Percentiles rank a stretch among this genome's conserved stretches.
Evolutionary conservation across 2,329 filamentous ascomycete species (phyloP).

Genomic region (Xylaria sp.): DNA sequence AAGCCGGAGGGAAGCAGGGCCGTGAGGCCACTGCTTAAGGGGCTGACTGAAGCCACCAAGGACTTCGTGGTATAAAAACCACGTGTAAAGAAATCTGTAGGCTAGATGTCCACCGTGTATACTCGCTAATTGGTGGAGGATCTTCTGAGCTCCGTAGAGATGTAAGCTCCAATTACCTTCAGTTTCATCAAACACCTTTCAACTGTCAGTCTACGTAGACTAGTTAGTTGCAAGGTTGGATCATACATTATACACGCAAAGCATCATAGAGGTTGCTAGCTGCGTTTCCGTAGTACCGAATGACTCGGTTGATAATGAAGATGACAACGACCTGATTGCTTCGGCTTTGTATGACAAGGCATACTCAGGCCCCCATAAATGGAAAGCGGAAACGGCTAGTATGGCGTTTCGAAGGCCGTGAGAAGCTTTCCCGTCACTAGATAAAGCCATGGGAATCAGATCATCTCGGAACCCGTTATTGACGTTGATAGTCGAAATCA

Average conservation of each 20-base stretch:
- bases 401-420: conserved; percentile 56
- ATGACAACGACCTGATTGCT: conserved; percentile 54
- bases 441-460: conserved; percentile 58
- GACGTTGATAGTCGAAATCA: conserved; percentile 59
- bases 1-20: conserved; percentile 45
- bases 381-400: conserved; percentile 57
- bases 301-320: conserved; percentile 50
- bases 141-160: conserved; percentile 55
- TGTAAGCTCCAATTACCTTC: conserved; percentile 59
- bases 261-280: conserved; percentile 61
- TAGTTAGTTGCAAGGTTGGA: background rate
- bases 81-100: conserved; percentile 56
- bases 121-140: conserved; percentile 47
- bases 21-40: conserved; percentile 41
- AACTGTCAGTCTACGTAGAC: background rate
- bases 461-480: conserved; percentile 59
- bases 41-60: conserved; percentile 57
- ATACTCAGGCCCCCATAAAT: conserved; percentile 52
- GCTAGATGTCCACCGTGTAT: conserved; percentile 45
- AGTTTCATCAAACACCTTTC: conserved; percentile 59
- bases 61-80: conserved; percentile 60
- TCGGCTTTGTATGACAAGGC: conserved; percentile 56
- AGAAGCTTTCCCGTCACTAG: conserved; percentile 49
- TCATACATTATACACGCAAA: conserved; percentile 60
- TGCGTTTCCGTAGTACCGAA: conserved; percentile 51